These are phyloP conservation scores for Petunia axillaris DNA, from an alignment of 257 asterid genomes.

Conservation along the genomic window DNA sequence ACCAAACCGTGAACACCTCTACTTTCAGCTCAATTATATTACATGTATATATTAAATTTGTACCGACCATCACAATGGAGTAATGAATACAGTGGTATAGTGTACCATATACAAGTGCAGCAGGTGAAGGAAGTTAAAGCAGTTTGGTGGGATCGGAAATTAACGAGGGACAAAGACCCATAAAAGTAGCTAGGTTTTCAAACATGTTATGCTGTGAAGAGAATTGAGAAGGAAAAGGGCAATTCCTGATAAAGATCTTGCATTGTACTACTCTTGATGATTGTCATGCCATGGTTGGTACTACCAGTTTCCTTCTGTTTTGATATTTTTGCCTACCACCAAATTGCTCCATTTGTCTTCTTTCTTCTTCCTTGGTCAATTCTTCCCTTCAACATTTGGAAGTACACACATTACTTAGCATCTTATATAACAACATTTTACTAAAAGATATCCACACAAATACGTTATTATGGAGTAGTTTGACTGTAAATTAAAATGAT, in stretches of 20 bases:
- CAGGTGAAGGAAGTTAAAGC: not conserved
- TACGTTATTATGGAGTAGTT: no score
- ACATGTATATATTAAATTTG: no score
- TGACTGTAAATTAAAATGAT: no score
- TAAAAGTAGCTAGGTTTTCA: no score
- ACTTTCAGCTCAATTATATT: not conserved
- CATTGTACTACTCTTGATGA: not conserved
- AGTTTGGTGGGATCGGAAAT: constrained; percentile 7
- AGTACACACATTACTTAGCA: not conserved
- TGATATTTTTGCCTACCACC: not conserved
- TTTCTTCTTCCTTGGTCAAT: not conserved
- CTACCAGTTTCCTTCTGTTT: not conserved
- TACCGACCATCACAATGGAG: not conserved
- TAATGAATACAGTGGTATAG: not conserved
- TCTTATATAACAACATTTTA: no score
- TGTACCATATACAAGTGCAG: not conserved
- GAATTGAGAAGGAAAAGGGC: not conserved
- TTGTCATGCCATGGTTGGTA: constrained; percentile 1
- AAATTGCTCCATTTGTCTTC: not conserved
- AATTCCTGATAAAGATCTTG: not conserved
- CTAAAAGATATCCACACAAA: no score
- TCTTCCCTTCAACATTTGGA: not conserved
- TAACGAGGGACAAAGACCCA: not conserved
- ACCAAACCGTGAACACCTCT: no score
- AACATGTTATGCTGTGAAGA: not conserved